These are phyloP conservation scores for Clausena lansium DNA, from an alignment of 345 rosid genomes.

Conservation along the genomic window DNA sequence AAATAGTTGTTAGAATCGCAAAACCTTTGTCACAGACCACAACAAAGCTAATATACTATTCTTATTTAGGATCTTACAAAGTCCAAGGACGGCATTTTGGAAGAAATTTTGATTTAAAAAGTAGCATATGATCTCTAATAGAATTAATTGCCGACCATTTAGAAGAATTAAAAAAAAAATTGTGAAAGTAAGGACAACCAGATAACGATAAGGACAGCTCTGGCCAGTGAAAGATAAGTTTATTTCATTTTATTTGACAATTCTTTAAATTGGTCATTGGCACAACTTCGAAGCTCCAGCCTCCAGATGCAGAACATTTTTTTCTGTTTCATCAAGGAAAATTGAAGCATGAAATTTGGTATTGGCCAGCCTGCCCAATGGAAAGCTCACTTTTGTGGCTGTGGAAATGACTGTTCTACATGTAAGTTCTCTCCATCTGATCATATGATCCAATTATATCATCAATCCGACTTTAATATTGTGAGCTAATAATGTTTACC, in stretches of 20 bases:
- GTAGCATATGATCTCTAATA: background rate
- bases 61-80: background rate
- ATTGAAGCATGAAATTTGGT: background rate
- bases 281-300: background rate
- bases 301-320: background rate
- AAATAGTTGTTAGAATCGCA: too few relatives aligned
- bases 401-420: background rate
- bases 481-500: background rate
- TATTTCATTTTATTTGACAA: background rate
- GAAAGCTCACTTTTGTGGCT: conserved; percentile 8
- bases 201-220: background rate
- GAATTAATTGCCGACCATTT: background rate
- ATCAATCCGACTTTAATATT: too few relatives aligned
- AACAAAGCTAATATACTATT: background rate
- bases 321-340: background rate
- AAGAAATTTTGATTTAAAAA: background rate
- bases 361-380: background rate
- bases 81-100: background rate
- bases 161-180: background rate
- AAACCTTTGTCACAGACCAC: background rate
- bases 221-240: background rate
- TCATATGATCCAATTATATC: background rate
- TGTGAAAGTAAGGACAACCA: background rate
- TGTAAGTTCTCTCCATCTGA: conserved; percentile 6
- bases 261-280: background rate